These are phyloP conservation scores for Nitzschia inconspicua DNA, from an alignment of 108 stramenopile species.

Conservation along the genomic window DNA sequence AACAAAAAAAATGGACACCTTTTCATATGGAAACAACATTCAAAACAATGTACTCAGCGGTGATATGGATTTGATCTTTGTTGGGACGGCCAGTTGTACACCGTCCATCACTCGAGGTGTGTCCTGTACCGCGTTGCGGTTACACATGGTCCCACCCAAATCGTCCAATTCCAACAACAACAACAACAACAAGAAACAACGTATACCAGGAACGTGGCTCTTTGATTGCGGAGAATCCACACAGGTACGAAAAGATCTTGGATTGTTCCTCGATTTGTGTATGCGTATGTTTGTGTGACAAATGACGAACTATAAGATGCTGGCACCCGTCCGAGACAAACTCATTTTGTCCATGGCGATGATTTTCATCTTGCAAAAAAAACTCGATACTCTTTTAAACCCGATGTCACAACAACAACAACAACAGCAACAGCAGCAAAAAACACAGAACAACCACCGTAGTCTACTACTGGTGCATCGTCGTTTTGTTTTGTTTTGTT, in stretches of 20 bases:
- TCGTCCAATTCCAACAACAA: background rate
- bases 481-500: background rate
- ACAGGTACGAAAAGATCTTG: constrained; percentile 56
- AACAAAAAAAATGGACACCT: background rate
- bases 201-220: constrained; percentile 67
- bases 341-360: constrained; percentile 31
- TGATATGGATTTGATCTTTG: constrained; percentile 86
- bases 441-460: too few relatives aligned
- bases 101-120: constrained; percentile 87
- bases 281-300: constrained; percentile 11
- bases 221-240: constrained; percentile 96
- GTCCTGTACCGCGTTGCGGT: constrained; percentile 78
- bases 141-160: constrained; percentile 6
- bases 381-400: constrained; percentile 12
- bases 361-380: constrained; percentile 35
- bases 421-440: too few relatives aligned
- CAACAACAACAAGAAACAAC: background rate
- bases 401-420: background rate
- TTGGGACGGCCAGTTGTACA: constrained; percentile 91
- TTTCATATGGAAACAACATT: constrained; percentile 8
- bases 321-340: constrained; percentile 65
- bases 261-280: too few relatives aligned
- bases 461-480: background rate
- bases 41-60: constrained; percentile 23
- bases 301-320: constrained; percentile 49